Conservation (phyloP, 768 basidiomycete species). For the Porphyrellus cyaneotinctus region DNA sequence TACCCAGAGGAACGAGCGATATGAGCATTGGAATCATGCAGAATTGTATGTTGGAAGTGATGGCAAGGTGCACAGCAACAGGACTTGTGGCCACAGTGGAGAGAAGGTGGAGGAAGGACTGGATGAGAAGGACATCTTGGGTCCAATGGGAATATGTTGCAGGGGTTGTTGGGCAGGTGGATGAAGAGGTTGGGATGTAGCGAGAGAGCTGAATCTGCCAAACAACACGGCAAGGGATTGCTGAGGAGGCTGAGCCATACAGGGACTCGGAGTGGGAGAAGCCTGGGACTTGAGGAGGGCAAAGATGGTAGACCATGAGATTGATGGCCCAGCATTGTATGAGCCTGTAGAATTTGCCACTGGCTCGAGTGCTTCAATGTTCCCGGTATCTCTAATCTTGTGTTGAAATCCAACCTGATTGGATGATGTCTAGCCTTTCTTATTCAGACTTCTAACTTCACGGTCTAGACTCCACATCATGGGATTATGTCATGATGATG, state of each 20-base stretch:
- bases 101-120: constrained; percentile 77
- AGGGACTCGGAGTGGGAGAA: constrained; percentile 44
- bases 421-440: too few species aligned
- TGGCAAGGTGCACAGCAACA: constrained; percentile 69
- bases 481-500: too few species aligned
- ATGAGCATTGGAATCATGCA: constrained; percentile 78
- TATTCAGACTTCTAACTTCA: too few species aligned
- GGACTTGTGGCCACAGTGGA: constrained; percentile 73
- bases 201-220: constrained; percentile 29
- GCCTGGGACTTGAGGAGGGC: constrained; percentile 73
- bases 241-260: constrained; percentile 41
- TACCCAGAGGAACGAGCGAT: constrained; percentile 68
- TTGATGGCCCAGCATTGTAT: too few species aligned
- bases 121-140: constrained; percentile 76
- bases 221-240: constrained; percentile 36
- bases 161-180: constrained; percentile 36
- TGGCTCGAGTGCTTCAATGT: too few species aligned
- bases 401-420: too few species aligned
- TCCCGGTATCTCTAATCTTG: too few species aligned
- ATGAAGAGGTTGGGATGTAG: constrained; percentile 25
- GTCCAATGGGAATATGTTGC: constrained; percentile 45
- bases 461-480: too few species aligned
- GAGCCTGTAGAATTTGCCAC: too few species aligned
- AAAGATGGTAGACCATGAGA: constrained; percentile 80
- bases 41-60: constrained; percentile 73